A percentile compares a stretch with the other conserved stretches of the same genome.
phyloP scores from a whole-genome alignment of 106 monocot species.

The Vanilla planifolia region DNA sequence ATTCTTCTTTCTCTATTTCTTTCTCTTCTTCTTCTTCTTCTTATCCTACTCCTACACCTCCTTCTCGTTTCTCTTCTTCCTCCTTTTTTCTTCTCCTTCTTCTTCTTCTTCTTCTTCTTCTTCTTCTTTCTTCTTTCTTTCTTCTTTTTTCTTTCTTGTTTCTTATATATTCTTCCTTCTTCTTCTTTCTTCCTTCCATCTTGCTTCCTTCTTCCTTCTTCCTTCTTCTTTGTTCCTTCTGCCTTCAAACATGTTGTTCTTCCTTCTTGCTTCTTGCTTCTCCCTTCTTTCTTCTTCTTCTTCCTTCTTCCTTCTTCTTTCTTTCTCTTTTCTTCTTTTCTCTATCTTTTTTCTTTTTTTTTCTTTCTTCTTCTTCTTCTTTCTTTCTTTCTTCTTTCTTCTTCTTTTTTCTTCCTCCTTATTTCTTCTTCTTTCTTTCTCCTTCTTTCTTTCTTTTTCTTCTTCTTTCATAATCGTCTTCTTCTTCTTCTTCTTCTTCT shows the following conservation, averaged over 20 bases:
- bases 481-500: too few relatives aligned
- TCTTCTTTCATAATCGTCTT: too few relatives aligned
- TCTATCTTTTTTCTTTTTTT: too few relatives aligned
- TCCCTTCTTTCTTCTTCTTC: background rate
- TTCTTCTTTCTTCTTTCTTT: background rate
- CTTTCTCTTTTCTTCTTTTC: background rate
- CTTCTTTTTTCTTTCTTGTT: background rate
- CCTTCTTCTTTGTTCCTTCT: too few relatives aligned
- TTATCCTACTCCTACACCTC: too few relatives aligned
- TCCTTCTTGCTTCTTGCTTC: too few relatives aligned
- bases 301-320: background rate
- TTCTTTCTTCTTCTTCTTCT: background rate
- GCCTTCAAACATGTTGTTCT: background rate
- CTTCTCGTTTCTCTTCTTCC: too few relatives aligned
- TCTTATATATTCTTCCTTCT: background rate
- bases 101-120: too few relatives aligned
- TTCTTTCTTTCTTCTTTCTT: background rate
- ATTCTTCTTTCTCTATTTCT: too few relatives aligned
- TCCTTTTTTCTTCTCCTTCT: too few relatives aligned
- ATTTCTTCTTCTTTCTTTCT: background rate
- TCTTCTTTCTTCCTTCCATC: background rate
- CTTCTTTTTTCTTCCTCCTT: background rate
- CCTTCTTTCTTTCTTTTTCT: background rate
- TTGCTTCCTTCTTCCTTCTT: too few relatives aligned
- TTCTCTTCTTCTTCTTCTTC: too few relatives aligned